phyloP scores from a whole-genome alignment of 768 basidiomycete species.

The Chalciporus piperatus region DNA sequence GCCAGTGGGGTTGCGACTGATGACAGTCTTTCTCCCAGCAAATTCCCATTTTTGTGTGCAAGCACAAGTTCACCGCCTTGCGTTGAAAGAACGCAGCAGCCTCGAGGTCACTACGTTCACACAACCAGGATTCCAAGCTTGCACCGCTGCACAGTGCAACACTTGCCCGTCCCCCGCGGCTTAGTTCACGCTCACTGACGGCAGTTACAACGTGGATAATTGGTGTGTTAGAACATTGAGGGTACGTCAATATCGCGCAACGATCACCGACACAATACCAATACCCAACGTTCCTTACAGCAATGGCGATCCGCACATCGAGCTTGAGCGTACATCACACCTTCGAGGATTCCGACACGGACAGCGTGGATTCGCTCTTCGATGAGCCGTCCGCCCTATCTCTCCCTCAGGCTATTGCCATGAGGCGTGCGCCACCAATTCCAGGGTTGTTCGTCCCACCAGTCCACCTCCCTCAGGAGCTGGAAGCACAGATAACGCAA shows the following conservation, averaged over 20 bases:
- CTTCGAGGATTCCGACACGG: conserved; percentile 16
- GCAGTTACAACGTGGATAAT: neutral
- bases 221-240: neutral
- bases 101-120: too few species aligned
- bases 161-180: too few species aligned
- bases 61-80: too few species aligned
- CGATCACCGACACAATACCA: neutral
- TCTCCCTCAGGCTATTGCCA: conserved; percentile 17
- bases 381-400: conserved; percentile 36
- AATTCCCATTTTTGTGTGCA: too few species aligned
- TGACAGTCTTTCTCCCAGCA: too few species aligned
- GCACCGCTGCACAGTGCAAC: too few species aligned
- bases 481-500: conserved; percentile 46
- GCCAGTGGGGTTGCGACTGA: too few species aligned
- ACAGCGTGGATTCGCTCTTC: conserved; percentile 46
- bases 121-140: too few species aligned
- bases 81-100: too few species aligned
- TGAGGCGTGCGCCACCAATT: conserved; percentile 50
- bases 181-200: too few species aligned
- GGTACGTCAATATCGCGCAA: conserved; percentile 7
- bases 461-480: conserved; percentile 45
- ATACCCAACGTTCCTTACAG: neutral
- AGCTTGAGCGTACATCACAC: neutral
- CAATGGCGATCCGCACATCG: conserved; percentile 8
- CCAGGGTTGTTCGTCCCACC: conserved; percentile 63